phyloP scores from a whole-genome alignment of 495 filamentous ascomycete species.

The Penicillium arizonense region DNA sequence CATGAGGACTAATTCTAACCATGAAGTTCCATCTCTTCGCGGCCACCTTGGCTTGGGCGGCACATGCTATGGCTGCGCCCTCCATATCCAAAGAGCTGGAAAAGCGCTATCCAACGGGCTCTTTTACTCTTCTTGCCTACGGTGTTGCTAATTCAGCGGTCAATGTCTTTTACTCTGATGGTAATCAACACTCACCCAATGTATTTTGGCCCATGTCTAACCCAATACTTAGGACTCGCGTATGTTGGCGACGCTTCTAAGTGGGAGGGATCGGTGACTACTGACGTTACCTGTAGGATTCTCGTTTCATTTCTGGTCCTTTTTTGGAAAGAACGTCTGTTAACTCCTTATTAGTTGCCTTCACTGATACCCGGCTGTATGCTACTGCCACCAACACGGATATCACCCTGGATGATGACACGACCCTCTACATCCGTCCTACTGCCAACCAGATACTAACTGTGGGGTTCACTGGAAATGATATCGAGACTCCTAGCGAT shows the following conservation, averaged over 20 bases:
- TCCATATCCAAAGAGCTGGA: not conserved
- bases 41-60: slow-evolving; percentile 5
- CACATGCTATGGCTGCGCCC: slow-evolving; percentile 1
- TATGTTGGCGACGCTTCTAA: slow-evolving; percentile 23
- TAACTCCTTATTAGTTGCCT: slow-evolving; percentile 7
- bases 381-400: slow-evolving; percentile 20
- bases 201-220: not conserved
- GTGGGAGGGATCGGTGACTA: slow-evolving; percentile 21
- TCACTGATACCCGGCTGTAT: slow-evolving; percentile 6
- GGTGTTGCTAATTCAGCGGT: slow-evolving; percentile 1
- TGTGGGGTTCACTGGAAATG: slow-evolving; percentile 24
- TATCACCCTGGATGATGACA: slow-evolving; percentile 18
- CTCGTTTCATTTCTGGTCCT: not conserved
- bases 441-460: slow-evolving; percentile 10
- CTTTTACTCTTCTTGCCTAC: slow-evolving; percentile 21
- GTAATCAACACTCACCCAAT: slow-evolving; percentile 1
- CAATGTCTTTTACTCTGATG: slow-evolving; percentile 22
- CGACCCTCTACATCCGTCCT: slow-evolving; percentile 21
- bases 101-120: slow-evolving; percentile 18
- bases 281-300: slow-evolving; percentile 24
- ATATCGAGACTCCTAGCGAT: slow-evolving; percentile 9
- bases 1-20: not conserved
- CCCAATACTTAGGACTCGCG: slow-evolving; percentile 13
- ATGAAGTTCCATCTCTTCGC: slow-evolving; percentile 14
- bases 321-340: not conserved